Percentiles rank a stretch among this genome's conserved stretches.
These are phyloP conservation scores for Lanmaoa pseudosensibilis DNA, from an alignment of 768 basidiomycete species.

Conservation along the genomic window DNA sequence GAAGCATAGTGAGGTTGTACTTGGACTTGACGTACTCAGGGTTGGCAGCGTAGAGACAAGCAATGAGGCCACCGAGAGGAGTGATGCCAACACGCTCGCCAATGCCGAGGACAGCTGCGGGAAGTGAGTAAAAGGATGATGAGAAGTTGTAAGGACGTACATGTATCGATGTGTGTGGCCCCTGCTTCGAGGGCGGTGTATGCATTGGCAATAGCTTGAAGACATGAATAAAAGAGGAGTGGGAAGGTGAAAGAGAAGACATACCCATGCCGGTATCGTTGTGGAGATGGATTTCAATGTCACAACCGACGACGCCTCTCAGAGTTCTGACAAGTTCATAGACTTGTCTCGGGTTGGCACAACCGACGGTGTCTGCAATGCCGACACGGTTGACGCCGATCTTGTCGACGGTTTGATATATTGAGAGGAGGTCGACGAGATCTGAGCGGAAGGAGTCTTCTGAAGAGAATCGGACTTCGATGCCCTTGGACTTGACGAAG, in stretches of 20 bases:
- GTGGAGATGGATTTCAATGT: constrained; percentile 98
- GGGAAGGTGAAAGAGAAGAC: constrained; percentile 15
- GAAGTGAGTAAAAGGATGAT: not conserved
- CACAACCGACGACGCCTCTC: constrained; percentile 93
- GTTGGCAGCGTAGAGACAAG: constrained; percentile 94
- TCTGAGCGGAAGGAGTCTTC: constrained; percentile 99
- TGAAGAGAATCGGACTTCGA: constrained; percentile 99
- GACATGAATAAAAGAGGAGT: constrained; percentile 4
- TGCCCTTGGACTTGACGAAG: constrained; percentile 99
- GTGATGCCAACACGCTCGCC: constrained; percentile 99
- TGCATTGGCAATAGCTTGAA: constrained; percentile 91
- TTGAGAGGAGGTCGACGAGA: constrained; percentile 95
- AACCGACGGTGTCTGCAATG: constrained; percentile 98
- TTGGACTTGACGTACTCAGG: constrained; percentile 99
- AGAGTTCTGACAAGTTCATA: constrained; percentile 97
- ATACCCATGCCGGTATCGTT: constrained; percentile 96
- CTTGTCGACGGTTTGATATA: constrained; percentile 99
- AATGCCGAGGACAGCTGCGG: constrained; percentile 87
- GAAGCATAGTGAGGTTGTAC: constrained; percentile 96
- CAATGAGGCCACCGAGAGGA: constrained; percentile 93
- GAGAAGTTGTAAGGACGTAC: constrained; percentile 41
- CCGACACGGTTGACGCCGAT: constrained; percentile 98
- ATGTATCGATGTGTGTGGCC: constrained; percentile 98
- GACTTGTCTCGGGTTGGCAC: constrained; percentile 97
- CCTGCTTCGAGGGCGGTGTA: constrained; percentile 98